Conservation (phyloP, 306 rosid species). For the Cyclanthera cordifolia region DNA sequence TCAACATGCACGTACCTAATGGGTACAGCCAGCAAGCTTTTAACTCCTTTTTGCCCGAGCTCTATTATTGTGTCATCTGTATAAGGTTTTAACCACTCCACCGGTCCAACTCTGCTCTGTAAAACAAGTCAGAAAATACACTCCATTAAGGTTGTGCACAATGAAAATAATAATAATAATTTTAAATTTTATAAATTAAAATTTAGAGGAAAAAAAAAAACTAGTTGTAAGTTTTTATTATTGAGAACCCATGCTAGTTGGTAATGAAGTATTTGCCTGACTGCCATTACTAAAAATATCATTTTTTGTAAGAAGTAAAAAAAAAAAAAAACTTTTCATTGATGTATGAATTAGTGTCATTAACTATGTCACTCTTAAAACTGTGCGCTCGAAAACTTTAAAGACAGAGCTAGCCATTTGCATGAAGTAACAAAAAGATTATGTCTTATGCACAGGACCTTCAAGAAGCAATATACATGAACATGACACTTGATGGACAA, state of each 20-base stretch:
- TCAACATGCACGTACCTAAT: constrained; percentile 46
- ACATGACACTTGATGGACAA: too few species aligned
- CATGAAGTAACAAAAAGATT: neutral
- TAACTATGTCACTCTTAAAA: too few species aligned
- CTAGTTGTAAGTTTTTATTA: neutral
- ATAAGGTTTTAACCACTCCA: constrained; percentile 97
- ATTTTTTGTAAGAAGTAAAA: too few species aligned
- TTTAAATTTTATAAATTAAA: too few species aligned
- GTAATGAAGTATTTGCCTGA: neutral
- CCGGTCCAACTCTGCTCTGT: constrained; percentile 99
- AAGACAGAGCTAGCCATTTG: neutral
- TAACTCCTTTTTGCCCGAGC: constrained; percentile 81
- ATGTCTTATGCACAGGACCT: neutral
- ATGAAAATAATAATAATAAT: too few species aligned
- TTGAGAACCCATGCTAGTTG: too few species aligned
- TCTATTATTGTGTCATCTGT: constrained; percentile 92
- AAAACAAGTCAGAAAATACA: constrained; percentile 21
- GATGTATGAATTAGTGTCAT: too few species aligned
- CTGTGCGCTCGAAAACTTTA: neutral
- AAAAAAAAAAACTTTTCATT: too few species aligned
- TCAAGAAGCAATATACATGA: neutral
- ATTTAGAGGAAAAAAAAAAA: too few species aligned
- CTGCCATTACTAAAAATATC: neutral
- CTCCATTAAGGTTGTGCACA: neutral
- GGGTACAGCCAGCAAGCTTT: constrained; percentile 85